Evolutionary conservation across 192 early-diverging fungal species (phyloP).

Genomic region (Chytriomyces sp.): DNA sequence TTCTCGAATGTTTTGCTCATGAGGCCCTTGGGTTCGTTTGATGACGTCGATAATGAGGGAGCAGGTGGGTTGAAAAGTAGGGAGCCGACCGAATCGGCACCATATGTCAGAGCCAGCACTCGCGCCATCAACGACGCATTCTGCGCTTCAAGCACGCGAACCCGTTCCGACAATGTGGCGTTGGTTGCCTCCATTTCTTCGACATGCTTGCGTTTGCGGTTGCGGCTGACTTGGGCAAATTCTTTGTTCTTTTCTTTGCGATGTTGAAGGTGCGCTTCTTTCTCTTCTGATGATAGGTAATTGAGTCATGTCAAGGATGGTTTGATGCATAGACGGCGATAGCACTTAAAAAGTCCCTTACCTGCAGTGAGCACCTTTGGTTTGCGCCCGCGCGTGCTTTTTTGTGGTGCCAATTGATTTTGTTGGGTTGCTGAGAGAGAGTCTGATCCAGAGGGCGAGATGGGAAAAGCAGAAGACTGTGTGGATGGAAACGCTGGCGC

Average conservation of each 20-base stretch:
- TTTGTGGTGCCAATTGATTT: not conserved
- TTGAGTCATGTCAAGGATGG: not conserved
- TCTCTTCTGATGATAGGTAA: constrained; percentile 5
- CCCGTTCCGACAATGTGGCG: not conserved
- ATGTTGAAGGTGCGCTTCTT: constrained; percentile 1
- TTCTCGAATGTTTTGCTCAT: too few relatives aligned
- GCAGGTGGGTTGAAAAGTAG: not conserved
- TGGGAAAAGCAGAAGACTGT: not conserved
- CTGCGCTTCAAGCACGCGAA: constrained; percentile 1
- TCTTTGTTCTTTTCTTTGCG: constrained; percentile 28
- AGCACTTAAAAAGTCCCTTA: not conserved
- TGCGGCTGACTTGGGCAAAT: constrained; percentile 19
- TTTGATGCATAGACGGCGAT: not conserved
- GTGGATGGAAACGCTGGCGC: not conserved
- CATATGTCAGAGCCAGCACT: constrained; percentile 3
- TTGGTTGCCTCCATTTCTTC: constrained; percentile 27
- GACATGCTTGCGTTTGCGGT: constrained; percentile 27
- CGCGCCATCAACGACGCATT: constrained; percentile 14
- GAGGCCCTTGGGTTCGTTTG: not conserved
- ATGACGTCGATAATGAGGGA: not conserved
- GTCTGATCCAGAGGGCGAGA: constrained; percentile 3
- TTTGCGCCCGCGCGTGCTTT: constrained; percentile 2
- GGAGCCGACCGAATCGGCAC: constrained; percentile 9
- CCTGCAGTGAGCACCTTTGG: constrained; percentile 16
- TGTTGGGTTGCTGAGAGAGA: not conserved